These are phyloP conservation scores for Teunomyces atbi DNA, from an alignment of 805 yeast genomes.

Conservation along the genomic window DNA sequence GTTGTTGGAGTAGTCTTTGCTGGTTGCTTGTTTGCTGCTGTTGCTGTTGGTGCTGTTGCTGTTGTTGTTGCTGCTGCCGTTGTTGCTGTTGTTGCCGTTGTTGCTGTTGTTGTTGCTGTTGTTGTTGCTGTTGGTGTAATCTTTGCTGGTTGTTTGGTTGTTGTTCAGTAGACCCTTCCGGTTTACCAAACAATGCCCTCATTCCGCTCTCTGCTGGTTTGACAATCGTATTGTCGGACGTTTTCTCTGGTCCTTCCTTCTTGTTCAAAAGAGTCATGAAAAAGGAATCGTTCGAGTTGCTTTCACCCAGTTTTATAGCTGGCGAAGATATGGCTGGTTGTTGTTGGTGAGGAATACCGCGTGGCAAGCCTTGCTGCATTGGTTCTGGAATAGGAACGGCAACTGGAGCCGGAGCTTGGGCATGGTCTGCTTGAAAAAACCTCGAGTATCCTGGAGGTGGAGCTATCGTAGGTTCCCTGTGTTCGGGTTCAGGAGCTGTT, in stretches of 20 bases:
- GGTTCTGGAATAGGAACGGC: background rate
- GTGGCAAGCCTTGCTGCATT: background rate
- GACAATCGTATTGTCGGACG: background rate
- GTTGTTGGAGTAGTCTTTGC: too few relatives aligned
- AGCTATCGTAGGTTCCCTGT: background rate
- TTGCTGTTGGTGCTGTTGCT: conserved; percentile 11
- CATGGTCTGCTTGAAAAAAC: too few relatives aligned
- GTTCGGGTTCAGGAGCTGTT: background rate
- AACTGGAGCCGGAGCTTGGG: too few relatives aligned
- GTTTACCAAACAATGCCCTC: conserved; percentile 3
- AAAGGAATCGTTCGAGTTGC: conserved; percentile 39
- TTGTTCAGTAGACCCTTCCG: background rate
- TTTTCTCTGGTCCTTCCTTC: conserved; percentile 11
- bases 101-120: conserved; percentile 15
- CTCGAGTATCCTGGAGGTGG: too few relatives aligned
- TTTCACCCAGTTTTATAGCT: background rate
- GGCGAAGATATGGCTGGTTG: background rate
- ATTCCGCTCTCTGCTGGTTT: background rate
- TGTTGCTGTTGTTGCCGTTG: conserved; percentile 11
- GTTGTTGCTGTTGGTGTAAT: conserved; percentile 11
- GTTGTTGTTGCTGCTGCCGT: conserved; percentile 10
- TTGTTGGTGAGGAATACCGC: background rate
- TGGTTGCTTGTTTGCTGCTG: too few relatives aligned
- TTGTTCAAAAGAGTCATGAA: conserved; percentile 46
- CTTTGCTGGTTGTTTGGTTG: conserved; percentile 11